Percentiles rank a stretch among this genome's conserved stretches.
These are phyloP conservation scores for Clarkia xantiana DNA, from an alignment of 345 rosid genomes.

Conservation along the genomic window DNA sequence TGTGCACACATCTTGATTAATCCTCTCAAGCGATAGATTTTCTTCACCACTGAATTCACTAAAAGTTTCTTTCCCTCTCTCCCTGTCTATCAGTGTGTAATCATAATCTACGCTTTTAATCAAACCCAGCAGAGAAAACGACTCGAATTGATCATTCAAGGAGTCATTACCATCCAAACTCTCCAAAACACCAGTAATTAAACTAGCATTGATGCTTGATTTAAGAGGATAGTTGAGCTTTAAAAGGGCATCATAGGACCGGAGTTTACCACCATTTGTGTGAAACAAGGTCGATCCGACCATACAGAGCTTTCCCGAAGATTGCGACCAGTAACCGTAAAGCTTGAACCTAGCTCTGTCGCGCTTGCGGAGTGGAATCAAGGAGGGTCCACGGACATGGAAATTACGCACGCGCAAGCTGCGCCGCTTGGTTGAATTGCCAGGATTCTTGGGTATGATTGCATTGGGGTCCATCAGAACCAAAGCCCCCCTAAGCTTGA, in stretches of 20 bases:
- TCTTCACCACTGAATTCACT: constrained; percentile 16
- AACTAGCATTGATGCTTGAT: constrained; percentile 31
- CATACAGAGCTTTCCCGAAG: constrained; percentile 69
- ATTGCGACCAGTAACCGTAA: constrained; percentile 58
- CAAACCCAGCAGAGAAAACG: constrained; percentile 46
- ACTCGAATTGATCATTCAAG: constrained; percentile 24
- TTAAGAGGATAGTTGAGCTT: constrained; percentile 42
- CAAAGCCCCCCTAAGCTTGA: constrained; percentile 26
- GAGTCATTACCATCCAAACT: constrained; percentile 20
- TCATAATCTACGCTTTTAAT: constrained; percentile 31
- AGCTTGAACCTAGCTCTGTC: constrained; percentile 22
- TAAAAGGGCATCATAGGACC: constrained; percentile 29
- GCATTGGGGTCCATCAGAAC: constrained; percentile 14
- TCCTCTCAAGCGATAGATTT: constrained; percentile 18
- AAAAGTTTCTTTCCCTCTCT: constrained; percentile 15
- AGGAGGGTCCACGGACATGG: constrained; percentile 33
- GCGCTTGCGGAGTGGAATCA: constrained; percentile 22
- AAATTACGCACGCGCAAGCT: constrained; percentile 20
- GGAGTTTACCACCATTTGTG: constrained; percentile 17
- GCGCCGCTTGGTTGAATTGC: constrained; percentile 12
- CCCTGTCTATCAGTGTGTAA: constrained; percentile 31
- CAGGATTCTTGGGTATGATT: constrained; percentile 7
- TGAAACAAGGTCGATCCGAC: constrained; percentile 47
- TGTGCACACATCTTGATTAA: constrained; percentile 27
- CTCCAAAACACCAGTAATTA: constrained; percentile 52